A percentile compares a stretch with the other conserved stretches of the same genome.
phyloP scores from a whole-genome alignment of 192 early-diverging fungal genomes.

The Gaertneriomyces semiglobifer region DNA sequence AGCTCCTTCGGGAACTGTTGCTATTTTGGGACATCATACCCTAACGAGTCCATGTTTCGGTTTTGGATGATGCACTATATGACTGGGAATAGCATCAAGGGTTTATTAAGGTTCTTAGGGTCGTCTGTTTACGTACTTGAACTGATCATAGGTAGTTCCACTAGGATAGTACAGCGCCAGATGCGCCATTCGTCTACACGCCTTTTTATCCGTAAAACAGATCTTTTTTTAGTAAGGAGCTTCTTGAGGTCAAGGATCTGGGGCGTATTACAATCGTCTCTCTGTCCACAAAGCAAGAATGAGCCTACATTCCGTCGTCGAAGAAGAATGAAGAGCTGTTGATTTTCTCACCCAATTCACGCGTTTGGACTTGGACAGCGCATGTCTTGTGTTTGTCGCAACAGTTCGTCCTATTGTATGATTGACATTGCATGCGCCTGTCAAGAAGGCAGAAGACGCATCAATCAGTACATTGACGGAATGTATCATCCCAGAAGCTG shows the following conservation, averaged over 20 bases:
- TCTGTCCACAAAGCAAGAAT: constrained; percentile 18
- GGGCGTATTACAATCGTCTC: constrained; percentile 38
- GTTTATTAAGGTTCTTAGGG: too few relatives aligned
- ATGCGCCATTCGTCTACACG: constrained; percentile 48
- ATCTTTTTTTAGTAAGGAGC: constrained; percentile 38
- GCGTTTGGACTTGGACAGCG: constrained; percentile 36
- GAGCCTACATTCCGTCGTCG: neutral
- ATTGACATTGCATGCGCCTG: constrained; percentile 46
- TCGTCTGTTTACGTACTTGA: too few relatives aligned
- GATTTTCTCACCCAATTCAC: constrained; percentile 32
- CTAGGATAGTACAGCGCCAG: constrained; percentile 47
- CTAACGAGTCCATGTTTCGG: too few relatives aligned
- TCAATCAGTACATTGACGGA: too few relatives aligned
- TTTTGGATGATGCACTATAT: too few relatives aligned
- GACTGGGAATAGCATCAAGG: too few relatives aligned
- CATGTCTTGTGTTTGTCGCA: constrained; percentile 41
- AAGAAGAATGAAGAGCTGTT: neutral
- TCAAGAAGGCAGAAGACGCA: too few relatives aligned
- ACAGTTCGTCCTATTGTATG: constrained; percentile 49
- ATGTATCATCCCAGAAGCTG: too few relatives aligned
- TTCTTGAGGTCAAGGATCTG: constrained; percentile 37
- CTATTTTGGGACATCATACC: too few relatives aligned
- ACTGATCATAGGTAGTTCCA: too few relatives aligned
- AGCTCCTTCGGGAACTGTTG: too few relatives aligned
- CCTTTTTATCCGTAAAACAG: constrained; percentile 52